Evolutionary conservation across 2,329 filamentous ascomycete species (phyloP), one percentile per base, ranked within the genome.

Genomic region (Didymella lethalis): DNA sequence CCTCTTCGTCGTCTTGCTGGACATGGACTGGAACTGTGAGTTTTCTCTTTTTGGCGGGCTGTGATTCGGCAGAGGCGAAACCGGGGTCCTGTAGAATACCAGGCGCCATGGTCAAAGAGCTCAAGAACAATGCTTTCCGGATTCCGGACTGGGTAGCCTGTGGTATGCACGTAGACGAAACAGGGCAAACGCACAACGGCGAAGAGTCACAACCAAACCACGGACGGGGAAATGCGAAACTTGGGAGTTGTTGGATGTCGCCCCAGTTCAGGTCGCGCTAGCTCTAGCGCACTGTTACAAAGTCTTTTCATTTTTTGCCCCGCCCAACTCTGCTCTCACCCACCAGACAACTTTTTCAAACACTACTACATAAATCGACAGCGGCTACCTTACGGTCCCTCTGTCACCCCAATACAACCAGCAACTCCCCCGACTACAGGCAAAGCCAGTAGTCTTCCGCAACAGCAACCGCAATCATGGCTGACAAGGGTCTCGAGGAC

Each of bases 401-500:
- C 56, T 59, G 56, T 51, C 54, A 54, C 51, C 31, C 56, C 46
- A 49, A 59, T 18, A 54, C 47, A 54, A 59, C 81, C 82, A 80
- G 78, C 72, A 75, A 73, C 73, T 68, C 56, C 36, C 57, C 31
- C 50, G 56, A 59, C 56, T 54, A 59, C 56, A 59, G 56, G 56
- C 56, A 59, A 50, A 12, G 56, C 56, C 56, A 45, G 56, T 59
- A 59, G 56, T 59, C 56, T 47, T 77, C 75, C 73, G 71, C 73
- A 72, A 73, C 69, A 76, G 70, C 65, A 70, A 69, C 84, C 89
- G 89, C 92, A 94, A 97, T 90, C 88, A 98, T 98, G 94, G 94
- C 93, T 92, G 89, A 90, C 81, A 91, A 97, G 87, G 94, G 94
- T 87, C 92, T 98, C 85, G 93, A 97, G 87, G 94, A 98, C 82